These are phyloP conservation scores for Diaporthe ilicicola DNA, from an alignment of 2,329 filamentous ascomycete genomes.

Conservation along the genomic window DNA sequence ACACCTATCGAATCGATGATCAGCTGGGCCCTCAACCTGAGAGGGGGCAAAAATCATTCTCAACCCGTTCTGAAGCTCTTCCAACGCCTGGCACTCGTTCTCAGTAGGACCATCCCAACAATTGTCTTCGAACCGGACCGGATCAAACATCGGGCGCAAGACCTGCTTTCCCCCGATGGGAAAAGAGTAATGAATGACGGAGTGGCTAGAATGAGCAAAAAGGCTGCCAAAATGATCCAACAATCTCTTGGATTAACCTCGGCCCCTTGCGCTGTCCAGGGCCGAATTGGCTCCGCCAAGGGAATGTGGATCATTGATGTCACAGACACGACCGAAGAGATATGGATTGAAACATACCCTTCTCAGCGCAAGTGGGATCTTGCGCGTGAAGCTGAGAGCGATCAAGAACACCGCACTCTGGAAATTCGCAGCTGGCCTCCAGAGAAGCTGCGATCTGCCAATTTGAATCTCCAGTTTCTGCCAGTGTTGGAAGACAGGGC, in stretches of 20 bases:
- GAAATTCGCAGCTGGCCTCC: conserved; percentile 64
- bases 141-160: conserved; percentile 49
- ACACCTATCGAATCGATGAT: conserved; percentile 53
- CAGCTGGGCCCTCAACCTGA: conserved; percentile 60
- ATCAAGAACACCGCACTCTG: conserved; percentile 66
- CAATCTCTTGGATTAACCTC: conserved; percentile 57
- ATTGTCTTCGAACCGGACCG: conserved; percentile 55
- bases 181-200: conserved; percentile 70
- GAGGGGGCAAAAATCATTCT: conserved; percentile 46
- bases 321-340: conserved; percentile 50
- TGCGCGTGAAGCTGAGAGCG: conserved; percentile 46
- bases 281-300: conserved; percentile 76
- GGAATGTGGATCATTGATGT: conserved; percentile 76
- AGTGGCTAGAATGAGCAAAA: conserved; percentile 70
- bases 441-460: conserved; percentile 56
- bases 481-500: conserved; percentile 72
- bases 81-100: conserved; percentile 62
- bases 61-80: conserved; percentile 66
- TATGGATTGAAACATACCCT: conserved; percentile 73
- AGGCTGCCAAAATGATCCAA: conserved; percentile 63
- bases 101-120: conserved; percentile 60
- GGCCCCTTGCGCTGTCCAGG: conserved; percentile 74
- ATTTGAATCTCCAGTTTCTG: conserved; percentile 74
- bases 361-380: conserved; percentile 76
- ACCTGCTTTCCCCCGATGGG: conserved; percentile 50